phyloP scores from a whole-genome alignment of 768 basidiomycete species.

The Suillus cothurnatus region DNA sequence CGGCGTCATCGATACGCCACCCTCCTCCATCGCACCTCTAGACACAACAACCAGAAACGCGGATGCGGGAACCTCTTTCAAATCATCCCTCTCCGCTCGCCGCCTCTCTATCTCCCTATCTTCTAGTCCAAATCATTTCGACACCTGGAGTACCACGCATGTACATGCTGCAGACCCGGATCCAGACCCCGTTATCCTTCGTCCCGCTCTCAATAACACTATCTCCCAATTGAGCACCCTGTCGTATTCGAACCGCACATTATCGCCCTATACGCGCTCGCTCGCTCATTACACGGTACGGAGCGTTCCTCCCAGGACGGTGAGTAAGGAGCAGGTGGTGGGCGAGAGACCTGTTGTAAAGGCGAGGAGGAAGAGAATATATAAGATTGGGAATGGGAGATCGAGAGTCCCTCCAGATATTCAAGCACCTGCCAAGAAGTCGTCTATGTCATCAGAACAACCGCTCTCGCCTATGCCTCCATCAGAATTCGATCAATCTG shows the following conservation, averaged over 20 bases:
- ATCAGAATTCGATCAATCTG: constrained; percentile 67
- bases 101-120: constrained; percentile 37
- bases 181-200: constrained; percentile 59
- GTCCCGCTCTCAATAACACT: constrained; percentile 68
- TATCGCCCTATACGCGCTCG: constrained; percentile 91
- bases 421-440: too few relatives aligned
- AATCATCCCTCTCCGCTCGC: constrained; percentile 23
- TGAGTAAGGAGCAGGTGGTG: constrained; percentile 32
- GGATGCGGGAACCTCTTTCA: constrained; percentile 20
- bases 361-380: constrained; percentile 76
- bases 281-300: constrained; percentile 92
- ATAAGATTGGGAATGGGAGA: constrained; percentile 49
- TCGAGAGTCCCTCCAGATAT: background rate
- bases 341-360: constrained; percentile 61
- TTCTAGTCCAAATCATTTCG: constrained; percentile 26
- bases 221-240: constrained; percentile 87
- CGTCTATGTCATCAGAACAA: background rate
- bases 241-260: constrained; percentile 86
- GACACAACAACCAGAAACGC: background rate
- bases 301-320: constrained; percentile 70
- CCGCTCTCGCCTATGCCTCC: constrained; percentile 39
- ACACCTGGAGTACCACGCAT: constrained; percentile 39
- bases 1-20: constrained; percentile 48
- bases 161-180: constrained; percentile 36
- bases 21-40: constrained; percentile 33